phyloP scores from a whole-genome alignment of 441 rosid species.

The Sinapis alba region DNA sequence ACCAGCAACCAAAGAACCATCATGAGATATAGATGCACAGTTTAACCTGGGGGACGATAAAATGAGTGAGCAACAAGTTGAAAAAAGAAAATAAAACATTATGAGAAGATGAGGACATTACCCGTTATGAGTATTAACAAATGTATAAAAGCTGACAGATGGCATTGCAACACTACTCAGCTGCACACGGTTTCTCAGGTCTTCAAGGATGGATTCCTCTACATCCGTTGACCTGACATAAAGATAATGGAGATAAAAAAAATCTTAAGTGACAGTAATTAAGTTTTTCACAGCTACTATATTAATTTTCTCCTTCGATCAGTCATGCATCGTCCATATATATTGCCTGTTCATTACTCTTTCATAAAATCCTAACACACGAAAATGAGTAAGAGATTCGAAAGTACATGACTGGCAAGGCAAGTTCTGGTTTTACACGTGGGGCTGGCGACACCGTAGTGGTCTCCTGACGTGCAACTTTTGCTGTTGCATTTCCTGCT shows the following conservation, averaged over 20 bases:
- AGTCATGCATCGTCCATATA: not conserved
- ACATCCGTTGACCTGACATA: slow-evolving; percentile 76
- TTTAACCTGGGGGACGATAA: slow-evolving; percentile 54
- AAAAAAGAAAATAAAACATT: slow-evolving; percentile 9
- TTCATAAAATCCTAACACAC: slow-evolving; percentile 39
- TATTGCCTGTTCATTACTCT: not conserved
- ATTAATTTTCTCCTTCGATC: slow-evolving; percentile 1
- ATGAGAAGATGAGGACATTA: slow-evolving; percentile 39
- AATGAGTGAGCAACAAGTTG: slow-evolving; percentile 14
- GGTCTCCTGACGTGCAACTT: slow-evolving; percentile 69
- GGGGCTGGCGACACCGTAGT: slow-evolving; percentile 60
- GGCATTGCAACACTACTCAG: slow-evolving; percentile 81
- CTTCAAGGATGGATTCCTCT: slow-evolving; percentile 92
- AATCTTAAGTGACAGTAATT: not conserved
- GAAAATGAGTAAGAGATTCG: slow-evolving; percentile 29
- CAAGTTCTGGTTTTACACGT: slow-evolving; percentile 90
- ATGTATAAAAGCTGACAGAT: slow-evolving; percentile 94
- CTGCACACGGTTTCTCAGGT: slow-evolving; percentile 93
- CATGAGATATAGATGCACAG: slow-evolving; percentile 90
- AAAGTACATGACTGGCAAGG: slow-evolving; percentile 86
- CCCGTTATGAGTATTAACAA: slow-evolving; percentile 92
- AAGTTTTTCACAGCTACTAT: slow-evolving; percentile 7
- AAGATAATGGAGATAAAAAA: not conserved
- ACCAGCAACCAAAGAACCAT: slow-evolving; percentile 96
- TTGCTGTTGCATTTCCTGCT: slow-evolving; percentile 70